Evolutionary conservation across 441 rosid species (phyloP), one percentile per base, ranked within the genome.

Genomic region (Capsella rubella): DNA sequence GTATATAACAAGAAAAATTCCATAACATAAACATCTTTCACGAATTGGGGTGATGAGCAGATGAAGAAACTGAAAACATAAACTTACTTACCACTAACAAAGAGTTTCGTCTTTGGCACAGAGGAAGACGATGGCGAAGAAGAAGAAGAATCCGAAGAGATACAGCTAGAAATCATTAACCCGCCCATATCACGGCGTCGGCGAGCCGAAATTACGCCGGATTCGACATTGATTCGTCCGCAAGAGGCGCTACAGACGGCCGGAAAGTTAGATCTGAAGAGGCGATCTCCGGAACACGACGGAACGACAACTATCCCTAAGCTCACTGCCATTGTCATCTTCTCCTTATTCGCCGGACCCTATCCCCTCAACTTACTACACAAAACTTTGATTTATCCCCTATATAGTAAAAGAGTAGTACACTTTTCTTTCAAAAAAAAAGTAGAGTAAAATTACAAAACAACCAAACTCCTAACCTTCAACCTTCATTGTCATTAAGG

Each of bases 81-180:
- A 32, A 46, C 42, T 18, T 51, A 11, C 76, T 70, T 9, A 82
- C 87, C 85, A 47, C 85, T 82, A 25, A 82, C 82, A 55, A 67
- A 84, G 53, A 84, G 85, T 67, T 80, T 84, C 63, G 78, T 80
- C 70, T 64, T 80, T 8, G 64, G 16, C 28, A 57, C 51, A n/a
- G 78, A 73, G n/a, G 58, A 2, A 61, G 80, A 73, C 1, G 43
- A 65, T 14, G 77, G 25, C 15, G 71, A 39, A 40, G 82, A 42
- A 13, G 47, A 42, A 16, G 80, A 78, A 13, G 78, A 71, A 59
- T 56, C 67, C 21, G 76, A 32, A 53, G 82, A 58, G 52, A 78
- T 52, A 57, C 78, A 64, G 3, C 74, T 18, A 0, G 55, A 73
- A 11, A 73, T 8, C 25, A 34, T 16, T 2, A 61, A 21, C 8